A percentile compares a stretch with the other conserved stretches of the same genome.
Evolutionary conservation across 495 filamentous ascomycete species (phyloP).

Genomic region (Aspergillus homomorphus): DNA sequence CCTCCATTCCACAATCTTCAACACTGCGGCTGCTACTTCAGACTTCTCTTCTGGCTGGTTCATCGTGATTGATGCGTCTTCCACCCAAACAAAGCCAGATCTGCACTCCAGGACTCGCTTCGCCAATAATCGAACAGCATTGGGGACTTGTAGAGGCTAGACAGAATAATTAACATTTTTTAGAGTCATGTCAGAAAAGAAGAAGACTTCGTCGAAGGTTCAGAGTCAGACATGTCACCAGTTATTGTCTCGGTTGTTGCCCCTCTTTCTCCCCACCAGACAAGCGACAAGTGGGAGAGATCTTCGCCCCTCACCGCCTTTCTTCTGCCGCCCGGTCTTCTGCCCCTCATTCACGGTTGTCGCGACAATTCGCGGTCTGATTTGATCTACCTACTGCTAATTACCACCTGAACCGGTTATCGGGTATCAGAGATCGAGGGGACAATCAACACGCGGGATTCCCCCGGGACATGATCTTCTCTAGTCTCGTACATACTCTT

Average conservation of each 20-base stretch:
- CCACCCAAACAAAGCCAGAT: too few species aligned
- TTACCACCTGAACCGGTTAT: not conserved
- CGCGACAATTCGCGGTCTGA: not conserved
- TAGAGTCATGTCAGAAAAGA: too few species aligned
- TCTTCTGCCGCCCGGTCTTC: not conserved
- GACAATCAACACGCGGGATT: not conserved
- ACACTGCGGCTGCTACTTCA: too few species aligned
- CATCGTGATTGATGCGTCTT: not conserved
- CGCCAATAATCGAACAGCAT: too few species aligned
- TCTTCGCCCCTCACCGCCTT: not conserved
- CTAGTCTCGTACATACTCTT: conserved; percentile 2
- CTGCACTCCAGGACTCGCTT: too few species aligned
- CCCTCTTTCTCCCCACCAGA: not conserved
- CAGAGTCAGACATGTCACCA: not conserved
- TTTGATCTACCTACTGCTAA: not conserved
- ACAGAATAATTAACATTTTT: too few species aligned
- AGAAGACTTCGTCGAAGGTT: not conserved
- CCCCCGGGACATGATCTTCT: not conserved
- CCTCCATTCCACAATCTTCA: too few species aligned
- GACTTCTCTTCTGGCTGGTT: not conserved
- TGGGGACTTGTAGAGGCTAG: too few species aligned
- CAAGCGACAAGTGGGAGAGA: not conserved
- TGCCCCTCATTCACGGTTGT: not conserved
- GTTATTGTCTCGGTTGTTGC: not conserved
- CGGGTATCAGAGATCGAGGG: not conserved